Percentiles rank a stretch among this genome's conserved stretches.
phyloP scores from a whole-genome alignment of 2,329 filamentous ascomycete species.

The Trichoderma endophyticum region DNA sequence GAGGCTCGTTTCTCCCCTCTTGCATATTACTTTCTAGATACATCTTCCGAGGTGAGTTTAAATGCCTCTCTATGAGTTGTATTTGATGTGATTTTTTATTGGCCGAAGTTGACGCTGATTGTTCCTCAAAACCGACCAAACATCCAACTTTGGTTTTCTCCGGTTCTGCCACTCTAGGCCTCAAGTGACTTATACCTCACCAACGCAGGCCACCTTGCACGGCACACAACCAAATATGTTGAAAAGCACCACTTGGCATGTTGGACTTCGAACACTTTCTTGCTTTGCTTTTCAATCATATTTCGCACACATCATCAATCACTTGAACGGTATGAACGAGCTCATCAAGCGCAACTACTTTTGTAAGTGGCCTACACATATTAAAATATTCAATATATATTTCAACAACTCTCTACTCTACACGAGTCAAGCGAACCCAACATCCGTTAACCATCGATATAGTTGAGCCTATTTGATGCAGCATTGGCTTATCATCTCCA shows the following conservation, averaged over 20 bases:
- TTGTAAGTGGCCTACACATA: background rate
- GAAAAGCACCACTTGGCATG: background rate
- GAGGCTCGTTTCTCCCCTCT: background rate
- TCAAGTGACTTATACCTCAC: background rate
- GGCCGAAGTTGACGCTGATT: background rate
- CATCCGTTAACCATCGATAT: conserved; percentile 28
- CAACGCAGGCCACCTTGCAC: background rate
- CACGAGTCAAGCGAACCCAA: conserved; percentile 26
- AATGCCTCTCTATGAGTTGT: background rate
- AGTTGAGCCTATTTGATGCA: conserved; percentile 26
- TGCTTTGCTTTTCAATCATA: background rate
- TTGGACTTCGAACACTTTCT: background rate
- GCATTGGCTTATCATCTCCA: conserved; percentile 28
- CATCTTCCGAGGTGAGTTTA: background rate
- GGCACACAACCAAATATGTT: background rate
- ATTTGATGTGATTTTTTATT: background rate
- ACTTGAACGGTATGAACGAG: background rate
- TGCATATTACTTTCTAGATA: background rate
- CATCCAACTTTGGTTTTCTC: background rate
- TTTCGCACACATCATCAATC: background rate
- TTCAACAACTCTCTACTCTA: conserved; percentile 5
- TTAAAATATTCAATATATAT: background rate
- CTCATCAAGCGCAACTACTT: background rate
- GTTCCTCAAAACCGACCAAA: background rate
- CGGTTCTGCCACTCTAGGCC: background rate